Conservation (phyloP, 2,329 filamentous ascomycete genomes). For the Fusarium kyushuense region DNA sequence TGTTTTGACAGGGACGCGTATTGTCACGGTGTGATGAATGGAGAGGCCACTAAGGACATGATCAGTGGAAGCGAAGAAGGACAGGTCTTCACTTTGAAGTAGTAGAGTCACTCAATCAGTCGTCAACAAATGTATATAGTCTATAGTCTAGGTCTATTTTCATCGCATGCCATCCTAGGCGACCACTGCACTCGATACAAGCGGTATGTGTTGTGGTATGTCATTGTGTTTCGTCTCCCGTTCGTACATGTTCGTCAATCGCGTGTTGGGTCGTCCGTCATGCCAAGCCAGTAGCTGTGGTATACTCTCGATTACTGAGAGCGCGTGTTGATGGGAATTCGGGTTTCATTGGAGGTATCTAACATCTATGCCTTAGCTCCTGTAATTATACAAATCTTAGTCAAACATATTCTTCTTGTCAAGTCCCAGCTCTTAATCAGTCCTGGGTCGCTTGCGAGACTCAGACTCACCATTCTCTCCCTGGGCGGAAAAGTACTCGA, state of each 20-base stretch:
- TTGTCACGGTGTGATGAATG: slow-evolving; percentile 38
- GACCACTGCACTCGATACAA: neutral
- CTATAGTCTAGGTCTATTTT: slow-evolving; percentile 22
- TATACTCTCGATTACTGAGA: slow-evolving; percentile 9
- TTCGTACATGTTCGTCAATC: slow-evolving; percentile 29
- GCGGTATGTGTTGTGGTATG: neutral
- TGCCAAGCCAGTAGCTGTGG: slow-evolving; percentile 17
- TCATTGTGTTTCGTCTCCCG: neutral
- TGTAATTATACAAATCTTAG: slow-evolving; percentile 38
- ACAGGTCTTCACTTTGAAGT: slow-evolving; percentile 1
- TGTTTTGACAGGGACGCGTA: slow-evolving; percentile 32
- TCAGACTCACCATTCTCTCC: slow-evolving; percentile 44
- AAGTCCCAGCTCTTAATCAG: slow-evolving; percentile 25
- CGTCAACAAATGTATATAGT: slow-evolving; percentile 32
- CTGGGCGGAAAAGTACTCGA: slow-evolving; percentile 60
- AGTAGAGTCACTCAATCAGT: neutral
- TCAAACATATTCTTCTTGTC: slow-evolving; percentile 18
- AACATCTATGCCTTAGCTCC: slow-evolving; percentile 39
- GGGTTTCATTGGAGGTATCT: slow-evolving; percentile 33
- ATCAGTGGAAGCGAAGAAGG: neutral
- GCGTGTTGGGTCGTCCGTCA: slow-evolving; percentile 22
- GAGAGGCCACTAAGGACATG: slow-evolving; percentile 22
- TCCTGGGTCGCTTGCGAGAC: slow-evolving; percentile 41
- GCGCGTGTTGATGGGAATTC: slow-evolving; percentile 36
- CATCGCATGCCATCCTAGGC: slow-evolving; percentile 19